Percentiles rank a stretch among this genome's conserved stretches.
phyloP scores from a whole-genome alignment of 169 alveolate genomes.

The Perkinsus olseni region DNA sequence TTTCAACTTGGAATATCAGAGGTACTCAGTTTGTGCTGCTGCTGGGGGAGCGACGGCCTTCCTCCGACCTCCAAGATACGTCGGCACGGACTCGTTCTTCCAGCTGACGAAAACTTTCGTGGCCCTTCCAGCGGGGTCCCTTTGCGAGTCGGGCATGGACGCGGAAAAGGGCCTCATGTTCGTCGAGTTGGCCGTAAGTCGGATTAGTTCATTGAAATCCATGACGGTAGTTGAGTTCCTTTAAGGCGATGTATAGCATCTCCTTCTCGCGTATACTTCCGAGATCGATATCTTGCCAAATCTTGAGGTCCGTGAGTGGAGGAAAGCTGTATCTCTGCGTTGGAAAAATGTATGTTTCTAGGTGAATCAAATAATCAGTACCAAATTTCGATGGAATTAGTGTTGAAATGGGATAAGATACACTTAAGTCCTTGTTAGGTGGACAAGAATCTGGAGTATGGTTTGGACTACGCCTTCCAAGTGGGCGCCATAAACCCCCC shows the following conservation, averaged over 20 bases:
- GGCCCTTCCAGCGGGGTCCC: neutral
- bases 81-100: neutral
- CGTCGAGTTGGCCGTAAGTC: neutral
- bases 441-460: neutral
- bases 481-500: neutral
- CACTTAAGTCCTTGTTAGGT: neutral
- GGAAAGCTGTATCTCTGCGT: too few relatives aligned
- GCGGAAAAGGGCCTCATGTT: neutral
- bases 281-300: too few relatives aligned
- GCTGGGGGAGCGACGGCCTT: neutral
- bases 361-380: too few relatives aligned
- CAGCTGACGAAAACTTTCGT: neutral
- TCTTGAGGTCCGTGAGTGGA: too few relatives aligned
- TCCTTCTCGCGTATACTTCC: too few relatives aligned
- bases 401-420: neutral
- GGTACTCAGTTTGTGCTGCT: neutral
- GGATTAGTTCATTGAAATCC: too few relatives aligned
- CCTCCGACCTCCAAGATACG: neutral
- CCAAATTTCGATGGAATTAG: neutral
- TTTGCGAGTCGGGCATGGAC: neutral
- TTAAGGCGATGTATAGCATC: too few relatives aligned
- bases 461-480: constrained; percentile 5
- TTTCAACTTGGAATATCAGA: neutral
- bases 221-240: too few relatives aligned
- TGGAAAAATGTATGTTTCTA: too few relatives aligned